Base-by-base conservation (phyloP, 2,329 filamentous ascomycete species). In the Davidsoniella eucalypti region DNA sequence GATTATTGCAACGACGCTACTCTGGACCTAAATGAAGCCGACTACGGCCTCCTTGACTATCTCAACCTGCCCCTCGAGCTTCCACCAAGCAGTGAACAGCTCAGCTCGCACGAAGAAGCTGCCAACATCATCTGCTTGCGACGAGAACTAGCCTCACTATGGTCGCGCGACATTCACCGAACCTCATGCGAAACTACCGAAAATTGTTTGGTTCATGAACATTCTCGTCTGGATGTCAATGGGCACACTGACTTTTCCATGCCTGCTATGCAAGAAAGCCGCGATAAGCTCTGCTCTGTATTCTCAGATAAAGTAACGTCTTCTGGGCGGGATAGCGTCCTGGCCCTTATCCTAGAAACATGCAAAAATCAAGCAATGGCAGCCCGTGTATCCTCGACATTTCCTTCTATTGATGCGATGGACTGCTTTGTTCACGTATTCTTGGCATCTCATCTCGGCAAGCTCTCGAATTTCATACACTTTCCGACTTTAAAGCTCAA, bases 391-490 rank as follows among this genome's bases (percentile, higher is more conserved):
- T 75, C 71, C 16, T 72, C 69, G 1, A 78, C 78, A 0, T 83
- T 83, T 55, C 77, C 78, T 0, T 76, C 75, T 1, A 68, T 75
- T 16, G 72, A 76, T 18, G 61, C 77, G 2, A 65, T 82, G 53
- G 78, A 82, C 56, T 75, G 71, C 8, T 65, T 82, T 50, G 67
- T 80, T 10, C 74, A 81, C 53, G 72, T 75, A 54, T 82, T 75
- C 54, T 63, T 81, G 17, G 72, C 73, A 1, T 68, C 69, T 1
- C 73, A 79, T 41, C 64, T 68, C 23, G 70, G 76, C 44, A 69
- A 77, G 53, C 67, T 78, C 0, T 75, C 73, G 44, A 67, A 69
- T 43, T 82, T 72, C 67, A 71, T 84, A 51, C 79, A 83, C 60
- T 69, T 76, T 43, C 70, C 75, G 1, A 76, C 75, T 0, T 73